Evolutionary conservation across 305 asterid genomes (phyloP), one percentile per base, ranked within the genome.

Genomic region (Fraxinus baroniana): DNA sequence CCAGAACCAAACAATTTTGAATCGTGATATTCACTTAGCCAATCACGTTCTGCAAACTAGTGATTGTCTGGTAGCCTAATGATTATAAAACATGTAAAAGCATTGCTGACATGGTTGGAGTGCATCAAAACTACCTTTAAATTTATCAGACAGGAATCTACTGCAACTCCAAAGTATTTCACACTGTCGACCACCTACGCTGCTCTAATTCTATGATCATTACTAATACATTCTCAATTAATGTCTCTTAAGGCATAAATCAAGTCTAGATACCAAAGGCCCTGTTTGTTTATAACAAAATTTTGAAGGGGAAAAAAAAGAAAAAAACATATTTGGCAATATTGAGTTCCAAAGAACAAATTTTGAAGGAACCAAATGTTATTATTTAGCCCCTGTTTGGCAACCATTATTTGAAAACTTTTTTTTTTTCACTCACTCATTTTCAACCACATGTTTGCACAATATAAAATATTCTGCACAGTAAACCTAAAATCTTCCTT

Each of bases 31-130:
- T 36, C 78, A 78, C 79, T 64, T 71, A 32, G 66, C 18, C 30
- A 73, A 64, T 75, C 83, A 12, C 39, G 46, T 75, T 68, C 64
- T 41, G 70, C 33, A 71, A 60, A 73, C 80, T 78, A 22, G 26
- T 2, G 41, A 70, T 13, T 70, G 75, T 30, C 9, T 32, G n/a
- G 37, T 70, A 12, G 22, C 75, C 22, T 26, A 79, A n/a, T 55
- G 10, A 68, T 39, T 20, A 33, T 33, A 22, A 5, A 78, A 71
- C 44, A 77, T 41, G 78, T 8, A 70, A 70, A 46, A 78, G 55
- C 30, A 68, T 24, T 64, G 39, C 55, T 74, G 22, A 36, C 35
- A 74, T 2, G 46, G 55, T 72, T 70, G 41, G 15, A 12, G 41
- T 70, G 24, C 20, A 70, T 32, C 41, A 70, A 70, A 32, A 70